Evolutionary conservation across 2,329 filamentous ascomycete genomes (phyloP).

Genomic region (Alternaria viburni): DNA sequence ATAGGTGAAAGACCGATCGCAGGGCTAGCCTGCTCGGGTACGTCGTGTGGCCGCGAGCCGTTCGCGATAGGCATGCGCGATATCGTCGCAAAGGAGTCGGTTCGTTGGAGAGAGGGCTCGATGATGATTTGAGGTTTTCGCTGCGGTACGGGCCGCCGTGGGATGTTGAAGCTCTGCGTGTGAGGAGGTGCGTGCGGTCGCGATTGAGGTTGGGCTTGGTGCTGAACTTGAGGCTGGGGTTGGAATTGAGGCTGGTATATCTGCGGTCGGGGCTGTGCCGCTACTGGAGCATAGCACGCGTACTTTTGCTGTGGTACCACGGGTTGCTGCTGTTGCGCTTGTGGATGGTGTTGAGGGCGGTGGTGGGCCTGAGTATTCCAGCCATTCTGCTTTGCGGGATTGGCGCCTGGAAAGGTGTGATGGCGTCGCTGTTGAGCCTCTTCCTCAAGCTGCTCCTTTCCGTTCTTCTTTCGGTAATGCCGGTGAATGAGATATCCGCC

Average conservation of each 20-base stretch:
- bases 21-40: slow-evolving; percentile 9
- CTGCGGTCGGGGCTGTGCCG: slow-evolving; percentile 5
- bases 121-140: slow-evolving; percentile 33
- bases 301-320: slow-evolving; percentile 32
- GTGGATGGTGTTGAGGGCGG: slow-evolving; percentile 17
- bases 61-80: slow-evolving; percentile 46
- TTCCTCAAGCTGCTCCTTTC: slow-evolving; percentile 35
- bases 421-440: slow-evolving; percentile 35
- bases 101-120: slow-evolving; percentile 38
- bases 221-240: slow-evolving; percentile 16
- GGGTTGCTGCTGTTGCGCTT: slow-evolving; percentile 4
- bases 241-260: slow-evolving; percentile 9
- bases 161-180: slow-evolving; percentile 35
- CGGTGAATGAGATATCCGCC: slow-evolving; percentile 45
- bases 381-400: slow-evolving; percentile 24
- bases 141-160: slow-evolving; percentile 35
- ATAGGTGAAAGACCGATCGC: slow-evolving; percentile 14
- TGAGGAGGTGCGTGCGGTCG: slow-evolving; percentile 23
- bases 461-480: slow-evolving; percentile 44
- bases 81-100: slow-evolving; percentile 42
- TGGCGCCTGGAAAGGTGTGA: slow-evolving; percentile 37
- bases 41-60: slow-evolving; percentile 31
- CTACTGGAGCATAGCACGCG: slow-evolving; percentile 26
- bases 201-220: slow-evolving; percentile 17
- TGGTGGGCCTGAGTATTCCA: slow-evolving; percentile 19